phyloP scores from a whole-genome alignment of 78 protist genomes.

The Pigoraptor vietnamica region DNA sequence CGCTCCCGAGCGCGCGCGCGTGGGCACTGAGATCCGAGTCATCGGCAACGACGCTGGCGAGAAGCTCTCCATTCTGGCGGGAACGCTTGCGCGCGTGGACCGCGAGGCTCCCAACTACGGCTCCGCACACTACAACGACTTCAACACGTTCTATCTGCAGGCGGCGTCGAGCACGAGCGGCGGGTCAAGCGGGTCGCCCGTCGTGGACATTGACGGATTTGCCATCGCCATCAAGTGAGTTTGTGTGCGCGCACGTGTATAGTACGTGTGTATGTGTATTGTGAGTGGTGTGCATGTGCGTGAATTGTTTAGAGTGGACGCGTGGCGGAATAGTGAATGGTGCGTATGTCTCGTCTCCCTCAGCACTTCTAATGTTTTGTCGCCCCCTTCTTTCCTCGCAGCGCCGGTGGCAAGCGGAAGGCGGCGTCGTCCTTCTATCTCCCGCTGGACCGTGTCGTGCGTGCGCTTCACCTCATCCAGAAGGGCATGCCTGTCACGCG shows the following conservation, averaged over 20 bases:
- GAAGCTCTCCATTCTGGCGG: slow-evolving; percentile 44
- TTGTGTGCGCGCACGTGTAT: too few relatives aligned
- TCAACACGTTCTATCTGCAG: slow-evolving; percentile 53
- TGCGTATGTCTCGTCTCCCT: too few relatives aligned
- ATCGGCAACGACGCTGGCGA: slow-evolving; percentile 61
- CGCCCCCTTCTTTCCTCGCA: not conserved
- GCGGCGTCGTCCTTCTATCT: slow-evolving; percentile 34
- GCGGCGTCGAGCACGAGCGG: slow-evolving; percentile 42
- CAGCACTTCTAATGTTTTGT: too few relatives aligned
- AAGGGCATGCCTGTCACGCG: slow-evolving; percentile 12
- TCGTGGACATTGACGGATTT: slow-evolving; percentile 12
- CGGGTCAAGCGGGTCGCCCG: slow-evolving; percentile 41
- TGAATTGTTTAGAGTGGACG: too few relatives aligned
- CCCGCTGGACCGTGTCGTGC: slow-evolving; percentile 31
- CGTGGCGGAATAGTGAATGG: too few relatives aligned
- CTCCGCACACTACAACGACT: slow-evolving; percentile 35
- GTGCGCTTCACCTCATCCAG: slow-evolving; percentile 1
- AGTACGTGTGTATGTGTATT: too few relatives aligned
- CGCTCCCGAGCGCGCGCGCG: slow-evolving; percentile 27
- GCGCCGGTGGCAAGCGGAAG: slow-evolving; percentile 26
- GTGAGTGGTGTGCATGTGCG: too few relatives aligned
- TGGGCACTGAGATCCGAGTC: slow-evolving; percentile 43
- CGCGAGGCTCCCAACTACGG: slow-evolving; percentile 39
- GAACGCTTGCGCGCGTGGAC: slow-evolving; percentile 52
- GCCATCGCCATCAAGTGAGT: slow-evolving; percentile 25